Base-by-base conservation (phyloP, 306 rosid genomes). In the Trifolium fragiferum region DNA sequence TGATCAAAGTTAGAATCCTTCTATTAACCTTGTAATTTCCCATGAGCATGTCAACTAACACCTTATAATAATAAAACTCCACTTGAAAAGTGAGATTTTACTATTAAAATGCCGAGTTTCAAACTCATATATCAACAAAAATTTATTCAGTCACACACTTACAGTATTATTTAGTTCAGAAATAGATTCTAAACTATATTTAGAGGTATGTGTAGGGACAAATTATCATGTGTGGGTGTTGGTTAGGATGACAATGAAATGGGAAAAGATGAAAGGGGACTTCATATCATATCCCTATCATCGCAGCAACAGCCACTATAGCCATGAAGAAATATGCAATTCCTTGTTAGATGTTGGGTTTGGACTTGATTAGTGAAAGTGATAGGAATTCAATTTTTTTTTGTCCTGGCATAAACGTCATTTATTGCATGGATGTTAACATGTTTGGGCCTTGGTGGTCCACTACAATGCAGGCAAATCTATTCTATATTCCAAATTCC, bases 331-430 rank as follows among this genome's bases (percentile, higher is more conserved):
- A 47, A 60, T 69, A 60, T 70, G 55, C 46, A 15, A 35, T 51
- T 78, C 20, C 37, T 14, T 53, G 57, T 23, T 59, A 16, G 57
- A 16, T 7, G 61, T 54, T 20, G 55, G 3, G 21, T 60, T 50
- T 61, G 47, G 59, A 62, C 62, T 70, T 62, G 49, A 70, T 50
- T 19, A 68, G 3, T 64, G 77, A 78, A 53, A 71, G 57, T 23
- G 66, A 70, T 70, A 3, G 16, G 12, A 47, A 68, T 43, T 76
- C 20, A 23, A 32, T 33, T 38, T 18, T 25, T 25, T 46, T 68
- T 55, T 27, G 23, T 67, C 27, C 0, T 6, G 10, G 7, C 21
- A 55, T 38, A 54, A 66, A 41, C 80, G 58, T 16, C 43, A 37
- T 51, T 40, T 41, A 19, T 8, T 76, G 14, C 67, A 54, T n/a